Conservation (phyloP, 2,329 filamentous ascomycete genomes). For the Colletotrichum sp. region DNA sequence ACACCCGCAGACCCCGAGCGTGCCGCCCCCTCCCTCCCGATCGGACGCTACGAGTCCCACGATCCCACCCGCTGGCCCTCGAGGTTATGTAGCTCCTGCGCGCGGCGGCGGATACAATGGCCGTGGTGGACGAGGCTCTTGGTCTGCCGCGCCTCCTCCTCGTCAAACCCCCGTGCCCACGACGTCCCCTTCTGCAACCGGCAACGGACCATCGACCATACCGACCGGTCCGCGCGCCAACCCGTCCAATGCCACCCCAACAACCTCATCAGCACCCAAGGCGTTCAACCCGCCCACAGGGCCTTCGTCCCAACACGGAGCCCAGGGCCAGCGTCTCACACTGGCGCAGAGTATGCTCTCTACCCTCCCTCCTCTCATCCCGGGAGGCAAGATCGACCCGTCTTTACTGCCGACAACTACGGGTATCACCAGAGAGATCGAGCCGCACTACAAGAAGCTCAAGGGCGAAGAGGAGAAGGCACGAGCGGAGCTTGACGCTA, state of each 20-base stretch:
- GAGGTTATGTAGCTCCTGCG: conserved; percentile 54
- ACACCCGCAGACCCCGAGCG: conserved; percentile 37
- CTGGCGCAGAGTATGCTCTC: conserved; percentile 58
- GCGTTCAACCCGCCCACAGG: conserved; percentile 65
- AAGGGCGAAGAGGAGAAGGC: conserved; percentile 64
- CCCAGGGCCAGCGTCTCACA: conserved; percentile 42
- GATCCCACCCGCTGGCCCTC: conserved; percentile 58
- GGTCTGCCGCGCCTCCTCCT: conserved; percentile 34
- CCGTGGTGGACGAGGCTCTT: conserved; percentile 52
- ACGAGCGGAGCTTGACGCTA: conserved; percentile 55
- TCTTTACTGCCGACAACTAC: conserved; percentile 43
- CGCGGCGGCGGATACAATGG: conserved; percentile 48
- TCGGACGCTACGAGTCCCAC: conserved; percentile 50
- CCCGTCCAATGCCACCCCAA: conserved; percentile 38
- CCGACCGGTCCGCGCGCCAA: conserved; percentile 53
- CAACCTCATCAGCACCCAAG: conserved; percentile 40
- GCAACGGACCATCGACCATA: conserved; percentile 42
- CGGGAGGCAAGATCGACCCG: conserved; percentile 60
- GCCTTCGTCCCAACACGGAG: conserved; percentile 45
- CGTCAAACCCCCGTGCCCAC: conserved; percentile 35
- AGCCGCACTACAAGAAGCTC: conserved; percentile 58
- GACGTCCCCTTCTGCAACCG: conserved; percentile 42
- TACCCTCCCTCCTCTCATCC: conserved; percentile 55
- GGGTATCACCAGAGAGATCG: conserved; percentile 58
- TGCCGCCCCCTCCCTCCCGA: conserved; percentile 31